Evolutionary conservation across 2,329 filamentous ascomycete genomes (phyloP).

Genomic region (Ciborinia camelliae): DNA sequence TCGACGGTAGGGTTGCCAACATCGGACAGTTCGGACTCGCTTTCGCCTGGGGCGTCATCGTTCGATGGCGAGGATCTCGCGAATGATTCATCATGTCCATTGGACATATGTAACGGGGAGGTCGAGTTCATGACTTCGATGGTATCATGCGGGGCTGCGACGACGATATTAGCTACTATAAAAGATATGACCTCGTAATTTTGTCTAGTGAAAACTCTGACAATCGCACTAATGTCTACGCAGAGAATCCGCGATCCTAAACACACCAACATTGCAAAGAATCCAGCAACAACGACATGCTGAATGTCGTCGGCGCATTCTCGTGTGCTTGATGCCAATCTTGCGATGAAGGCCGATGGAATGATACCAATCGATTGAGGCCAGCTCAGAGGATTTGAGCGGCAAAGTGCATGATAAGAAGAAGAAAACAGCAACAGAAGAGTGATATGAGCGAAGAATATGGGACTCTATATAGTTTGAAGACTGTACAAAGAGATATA

Average conservation of each 20-base stretch:
- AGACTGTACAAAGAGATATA: conserved; percentile 24
- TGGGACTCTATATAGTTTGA: conserved; percentile 20
- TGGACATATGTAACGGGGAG: conserved; percentile 60
- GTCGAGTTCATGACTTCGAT: conserved; percentile 60
- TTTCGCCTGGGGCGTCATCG: conserved; percentile 50
- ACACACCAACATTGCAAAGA: conserved; percentile 21
- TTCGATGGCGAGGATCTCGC: conserved; percentile 43
- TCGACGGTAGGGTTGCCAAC: conserved; percentile 55
- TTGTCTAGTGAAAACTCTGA: conserved; percentile 26
- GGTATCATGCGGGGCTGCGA: conserved; percentile 54
- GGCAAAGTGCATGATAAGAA: conserved; percentile 5
- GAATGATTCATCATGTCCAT: conserved; percentile 61
- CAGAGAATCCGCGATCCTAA: conserved; percentile 30
- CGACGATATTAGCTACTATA: conserved; percentile 46
- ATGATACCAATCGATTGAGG: conserved; percentile 30
- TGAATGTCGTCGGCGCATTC: conserved; percentile 35
- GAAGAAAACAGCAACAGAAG: conserved; percentile 7
- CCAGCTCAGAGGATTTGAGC: conserved; percentile 23
- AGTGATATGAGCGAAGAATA: conserved; percentile 13
- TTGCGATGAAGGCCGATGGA: conserved; percentile 31
- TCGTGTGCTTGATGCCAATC: conserved; percentile 26
- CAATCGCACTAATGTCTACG: conserved; percentile 24
- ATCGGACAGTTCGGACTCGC: conserved; percentile 76
- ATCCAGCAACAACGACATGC: conserved; percentile 19
- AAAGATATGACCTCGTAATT: conserved; percentile 25